A percentile compares a stretch with the other conserved stretches of the same genome.
phyloP scores from a whole-genome alignment of 305 asterid species.

The Fraxinus sp. region DNA sequence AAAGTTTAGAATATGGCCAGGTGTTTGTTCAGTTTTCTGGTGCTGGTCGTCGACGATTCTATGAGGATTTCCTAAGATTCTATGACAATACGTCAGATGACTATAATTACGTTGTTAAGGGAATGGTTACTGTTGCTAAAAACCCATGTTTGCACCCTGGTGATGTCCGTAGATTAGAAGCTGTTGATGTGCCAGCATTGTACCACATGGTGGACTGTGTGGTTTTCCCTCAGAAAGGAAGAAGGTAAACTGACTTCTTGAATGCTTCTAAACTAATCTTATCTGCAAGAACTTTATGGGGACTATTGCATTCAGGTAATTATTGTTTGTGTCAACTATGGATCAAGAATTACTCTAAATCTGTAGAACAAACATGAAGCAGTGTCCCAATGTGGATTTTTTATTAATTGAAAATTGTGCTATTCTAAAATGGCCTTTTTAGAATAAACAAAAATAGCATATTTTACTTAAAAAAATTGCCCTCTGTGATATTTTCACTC shows the following conservation, averaged over 20 bases:
- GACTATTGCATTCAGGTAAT: background rate
- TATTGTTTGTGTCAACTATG: background rate
- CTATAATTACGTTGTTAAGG: constrained; percentile 6
- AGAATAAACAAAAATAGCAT: background rate
- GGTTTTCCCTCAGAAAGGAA: constrained; percentile 50
- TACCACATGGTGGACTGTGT: constrained; percentile 53
- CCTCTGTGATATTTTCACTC: background rate
- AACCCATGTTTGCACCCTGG: constrained; percentile 59
- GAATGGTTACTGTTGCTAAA: constrained; percentile 38
- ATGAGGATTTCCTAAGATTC: constrained; percentile 11
- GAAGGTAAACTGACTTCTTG: constrained; percentile 26
- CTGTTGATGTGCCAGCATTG: constrained; percentile 39
- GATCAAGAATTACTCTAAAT: background rate
- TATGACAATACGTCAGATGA: constrained; percentile 8
- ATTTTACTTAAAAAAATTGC: background rate
- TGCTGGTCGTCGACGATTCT: constrained; percentile 23
- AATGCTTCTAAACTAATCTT: background rate
- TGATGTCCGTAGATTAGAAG: constrained; percentile 43
- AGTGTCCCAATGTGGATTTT: background rate
- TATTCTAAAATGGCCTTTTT: background rate
- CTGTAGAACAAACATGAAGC: background rate
- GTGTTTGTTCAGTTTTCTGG: constrained; percentile 43
- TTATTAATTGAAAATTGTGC: background rate
- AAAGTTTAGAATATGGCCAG: constrained; percentile 44
- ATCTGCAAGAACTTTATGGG: background rate